Conservation (phyloP, 352 stramenopile species). For the Globisporangium echinulatum region DNA sequence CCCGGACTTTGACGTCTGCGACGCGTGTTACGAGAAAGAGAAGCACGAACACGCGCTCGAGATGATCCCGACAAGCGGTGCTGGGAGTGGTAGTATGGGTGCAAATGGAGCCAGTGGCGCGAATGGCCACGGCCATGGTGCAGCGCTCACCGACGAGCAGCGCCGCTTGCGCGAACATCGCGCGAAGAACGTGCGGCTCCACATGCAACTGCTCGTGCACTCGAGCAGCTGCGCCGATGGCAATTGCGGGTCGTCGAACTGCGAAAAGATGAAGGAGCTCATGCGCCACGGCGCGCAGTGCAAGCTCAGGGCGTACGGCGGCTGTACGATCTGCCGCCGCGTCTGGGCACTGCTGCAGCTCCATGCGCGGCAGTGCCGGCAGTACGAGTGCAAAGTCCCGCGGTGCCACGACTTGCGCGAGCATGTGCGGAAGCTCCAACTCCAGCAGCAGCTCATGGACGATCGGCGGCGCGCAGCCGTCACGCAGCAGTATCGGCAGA, state of each 20-base stretch:
- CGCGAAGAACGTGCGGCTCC: conserved; percentile 93
- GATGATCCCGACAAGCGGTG: conserved; percentile 71
- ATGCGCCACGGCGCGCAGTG: conserved; percentile 95
- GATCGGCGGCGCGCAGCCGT: conserved; percentile 90
- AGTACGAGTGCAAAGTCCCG: conserved; percentile 92
- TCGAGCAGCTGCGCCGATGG: conserved; percentile 90
- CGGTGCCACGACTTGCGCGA: conserved; percentile 95
- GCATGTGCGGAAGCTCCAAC: conserved; percentile 92
- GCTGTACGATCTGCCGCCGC: conserved; percentile 94
- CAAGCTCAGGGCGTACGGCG: conserved; percentile 87
- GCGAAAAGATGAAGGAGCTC: conserved; percentile 98
- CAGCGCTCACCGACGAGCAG: conserved; percentile 52
- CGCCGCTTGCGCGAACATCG: conserved; percentile 73
- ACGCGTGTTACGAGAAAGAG: conserved; percentile 80
- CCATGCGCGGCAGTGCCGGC: conserved; percentile 94
- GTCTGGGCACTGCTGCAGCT: conserved; percentile 97
- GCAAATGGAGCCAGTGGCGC: conserved; percentile 8
- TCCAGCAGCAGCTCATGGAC: conserved; percentile 98
- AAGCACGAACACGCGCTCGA: conserved; percentile 76
- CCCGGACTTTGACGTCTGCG: conserved; percentile 87
- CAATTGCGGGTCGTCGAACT: conserved; percentile 95
- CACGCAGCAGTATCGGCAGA: conserved; percentile 82
- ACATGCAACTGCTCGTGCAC: conserved; percentile 98
- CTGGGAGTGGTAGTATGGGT: conserved; percentile 40
- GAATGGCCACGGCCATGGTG: conserved; percentile 10